Conservation (phyloP, 192 early-diverging fungal species). For the Gaertneriomyces sp. region DNA sequence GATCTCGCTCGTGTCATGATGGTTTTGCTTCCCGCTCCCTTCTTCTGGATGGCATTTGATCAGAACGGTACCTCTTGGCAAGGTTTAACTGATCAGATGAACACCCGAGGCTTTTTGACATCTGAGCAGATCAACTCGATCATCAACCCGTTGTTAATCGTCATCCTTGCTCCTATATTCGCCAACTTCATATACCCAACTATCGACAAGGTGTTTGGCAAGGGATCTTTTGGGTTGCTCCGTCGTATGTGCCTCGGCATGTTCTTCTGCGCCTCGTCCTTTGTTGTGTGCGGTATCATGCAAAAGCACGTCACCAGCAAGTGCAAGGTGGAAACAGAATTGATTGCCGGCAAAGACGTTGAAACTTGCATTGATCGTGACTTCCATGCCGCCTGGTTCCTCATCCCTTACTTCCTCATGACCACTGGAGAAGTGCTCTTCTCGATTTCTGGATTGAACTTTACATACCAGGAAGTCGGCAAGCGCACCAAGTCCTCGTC, state of each 20-base stretch:
- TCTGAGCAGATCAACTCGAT: slow-evolving; percentile 32
- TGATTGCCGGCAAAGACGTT: slow-evolving; percentile 13
- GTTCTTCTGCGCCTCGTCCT: slow-evolving; percentile 49
- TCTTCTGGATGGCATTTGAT: slow-evolving; percentile 47
- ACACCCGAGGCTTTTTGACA: slow-evolving; percentile 19
- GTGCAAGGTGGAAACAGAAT: slow-evolving; percentile 24
- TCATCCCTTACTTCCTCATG: slow-evolving; percentile 52
- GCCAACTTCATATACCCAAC: slow-evolving; percentile 51
- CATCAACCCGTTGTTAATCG: slow-evolving; percentile 49
- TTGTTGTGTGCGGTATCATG: slow-evolving; percentile 34
- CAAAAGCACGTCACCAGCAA: slow-evolving; percentile 32
- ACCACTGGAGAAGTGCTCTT: slow-evolving; percentile 56
- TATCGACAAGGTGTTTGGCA: slow-evolving; percentile 40
- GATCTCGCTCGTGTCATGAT: slow-evolving; percentile 35
- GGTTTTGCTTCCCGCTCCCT: slow-evolving; percentile 29
- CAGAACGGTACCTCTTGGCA: slow-evolving; percentile 40
- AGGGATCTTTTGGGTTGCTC: slow-evolving; percentile 42
- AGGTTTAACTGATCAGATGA: slow-evolving; percentile 34
- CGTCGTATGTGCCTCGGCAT: slow-evolving; percentile 55
- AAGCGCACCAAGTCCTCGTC: slow-evolving; percentile 54
- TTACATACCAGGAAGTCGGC: slow-evolving; percentile 64
- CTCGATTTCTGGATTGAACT: slow-evolving; percentile 61
- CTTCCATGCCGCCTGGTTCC: slow-evolving; percentile 13
- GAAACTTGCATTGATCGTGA: slow-evolving; percentile 24
- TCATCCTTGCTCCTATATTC: slow-evolving; percentile 54